Conservation (phyloP, 352 stramenopile genomes). For the Phytophthora tubulina region DNA sequence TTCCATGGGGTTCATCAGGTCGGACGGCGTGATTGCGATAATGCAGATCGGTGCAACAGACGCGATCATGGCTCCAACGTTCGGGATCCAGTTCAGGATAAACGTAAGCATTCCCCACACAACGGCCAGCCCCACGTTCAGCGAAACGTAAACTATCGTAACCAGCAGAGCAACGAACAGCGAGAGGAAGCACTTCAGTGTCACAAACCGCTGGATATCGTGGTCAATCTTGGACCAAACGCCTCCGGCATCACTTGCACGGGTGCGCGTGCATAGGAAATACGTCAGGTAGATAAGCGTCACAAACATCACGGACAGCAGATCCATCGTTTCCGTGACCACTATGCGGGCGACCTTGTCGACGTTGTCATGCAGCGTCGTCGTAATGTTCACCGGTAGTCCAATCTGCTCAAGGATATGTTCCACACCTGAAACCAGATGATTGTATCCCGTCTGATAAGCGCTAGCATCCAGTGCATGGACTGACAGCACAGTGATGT, state of each 20-base stretch:
- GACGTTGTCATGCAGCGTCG: conserved; percentile 90
- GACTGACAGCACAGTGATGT: conserved; percentile 90
- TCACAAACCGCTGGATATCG: conserved; percentile 91
- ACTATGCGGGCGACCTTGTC: conserved; percentile 88
- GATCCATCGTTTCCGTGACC: conserved; percentile 90
- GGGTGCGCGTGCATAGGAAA: conserved; percentile 87
- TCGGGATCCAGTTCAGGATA: conserved; percentile 92
- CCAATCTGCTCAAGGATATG: conserved; percentile 75
- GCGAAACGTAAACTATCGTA: conserved; percentile 90
- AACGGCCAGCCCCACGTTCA: conserved; percentile 88
- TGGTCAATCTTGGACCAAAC: conserved; percentile 92
- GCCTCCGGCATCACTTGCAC: conserved; percentile 83
- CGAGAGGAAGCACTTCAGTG: conserved; percentile 89
- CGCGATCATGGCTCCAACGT: conserved; percentile 90
- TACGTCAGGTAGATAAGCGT: conserved; percentile 92
- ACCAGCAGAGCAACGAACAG: conserved; percentile 89
- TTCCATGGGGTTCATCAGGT: conserved; percentile 91
- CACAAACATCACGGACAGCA: conserved; percentile 92
- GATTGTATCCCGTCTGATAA: conserved; percentile 88
- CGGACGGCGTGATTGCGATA: conserved; percentile 85
- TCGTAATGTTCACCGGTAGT: conserved; percentile 89
- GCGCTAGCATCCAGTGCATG: conserved; percentile 81
- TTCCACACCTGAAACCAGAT: conserved; percentile 75
- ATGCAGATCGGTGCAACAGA: conserved; percentile 86
- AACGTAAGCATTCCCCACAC: conserved; percentile 92